Percentiles rank a stretch among this genome's conserved stretches.
These are phyloP conservation scores for Dioscorea alata DNA, from an alignment of 106 monocot species.

Conservation along the genomic window DNA sequence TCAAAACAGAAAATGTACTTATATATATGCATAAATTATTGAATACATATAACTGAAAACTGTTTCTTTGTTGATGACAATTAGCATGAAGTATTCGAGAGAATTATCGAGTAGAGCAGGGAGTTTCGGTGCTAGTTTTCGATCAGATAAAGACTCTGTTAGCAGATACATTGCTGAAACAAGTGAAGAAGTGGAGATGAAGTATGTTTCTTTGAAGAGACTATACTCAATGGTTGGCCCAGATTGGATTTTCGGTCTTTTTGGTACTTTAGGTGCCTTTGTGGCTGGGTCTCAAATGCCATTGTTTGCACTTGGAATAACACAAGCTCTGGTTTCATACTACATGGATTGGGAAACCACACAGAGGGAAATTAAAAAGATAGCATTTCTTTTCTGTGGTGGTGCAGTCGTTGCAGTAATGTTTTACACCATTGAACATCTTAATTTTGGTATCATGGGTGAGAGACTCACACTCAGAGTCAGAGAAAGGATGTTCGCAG, in stretches of 20 bases:
- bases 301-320: constrained; percentile 90
- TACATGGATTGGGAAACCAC: constrained; percentile 96
- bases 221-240: constrained; percentile 78
- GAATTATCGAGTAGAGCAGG: constrained; percentile 49
- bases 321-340: constrained; percentile 91
- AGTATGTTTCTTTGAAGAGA: constrained; percentile 59
- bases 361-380: constrained; percentile 74
- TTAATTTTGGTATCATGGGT: constrained; percentile 96
- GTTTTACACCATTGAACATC: constrained; percentile 63
- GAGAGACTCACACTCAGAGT: constrained; percentile 92
- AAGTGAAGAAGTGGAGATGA: constrained; percentile 23
- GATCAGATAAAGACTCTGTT: constrained; percentile 76
- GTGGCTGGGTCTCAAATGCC: constrained; percentile 89
- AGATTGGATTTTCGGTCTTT: constrained; percentile 74
- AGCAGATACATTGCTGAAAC: constrained; percentile 32
- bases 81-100: constrained; percentile 58
- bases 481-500: constrained; percentile 79
- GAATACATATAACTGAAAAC: too few species aligned
- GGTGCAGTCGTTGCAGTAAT: constrained; percentile 74
- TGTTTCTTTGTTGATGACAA: too few species aligned
- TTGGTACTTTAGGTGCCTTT: constrained; percentile 70
- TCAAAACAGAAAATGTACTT: neutral
- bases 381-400: constrained; percentile 69
- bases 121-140: constrained; percentile 74
- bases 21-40: neutral